Evolutionary conservation across 2,329 filamentous ascomycete species (phyloP), one percentile per base, ranked within the genome.

Genomic region (Fusarium caatingaense): DNA sequence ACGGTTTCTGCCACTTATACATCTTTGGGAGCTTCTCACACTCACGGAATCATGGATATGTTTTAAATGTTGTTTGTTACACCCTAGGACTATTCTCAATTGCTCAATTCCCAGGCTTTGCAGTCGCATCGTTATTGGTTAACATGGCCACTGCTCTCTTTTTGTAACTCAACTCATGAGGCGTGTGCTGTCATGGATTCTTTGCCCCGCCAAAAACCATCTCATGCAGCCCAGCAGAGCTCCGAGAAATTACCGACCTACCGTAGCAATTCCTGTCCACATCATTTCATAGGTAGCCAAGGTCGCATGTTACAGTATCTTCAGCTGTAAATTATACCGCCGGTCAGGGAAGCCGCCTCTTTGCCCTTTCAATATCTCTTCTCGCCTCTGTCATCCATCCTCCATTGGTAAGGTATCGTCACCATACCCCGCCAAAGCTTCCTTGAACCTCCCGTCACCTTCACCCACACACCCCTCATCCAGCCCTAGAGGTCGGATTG

Each of bases 201-300:
- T 62, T 30, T 70, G 69, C 69, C 71, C 71, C 71, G 59, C 71
- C 68, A 69, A 69, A 73, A 66, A 72, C 48, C 60, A 69, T 64
- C 68, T 72, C 69, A 73, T 54, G 44, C 46, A 66, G 49, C 60
- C 64, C 66, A 74, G 64, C 56, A 71, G 34, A 66, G 66, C 62
- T 69, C 75, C 75, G 75, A 77, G 68, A 76, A 76, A 75, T 76
- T 76, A 68, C 75, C 75, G 72, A 68, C 47, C 68, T 68, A 63
- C 61, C 60, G 69, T 64, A 74, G 55, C 66, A 74, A 74, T 74
- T 75, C 65, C 60, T 75, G 71, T 66, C 72, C 71, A 74, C 71
- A 69, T 63, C 68, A 68, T 71, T 70, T 69, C 60, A 57, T 53
- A 48, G 34, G 18, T 37, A 37, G 34, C 18, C 34, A 37, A 64